Percentiles rank a stretch among this genome's conserved stretches.
These are phyloP conservation scores for Oxalis stricta DNA, from an alignment of 441 rosid genomes.

Conservation along the genomic window DNA sequence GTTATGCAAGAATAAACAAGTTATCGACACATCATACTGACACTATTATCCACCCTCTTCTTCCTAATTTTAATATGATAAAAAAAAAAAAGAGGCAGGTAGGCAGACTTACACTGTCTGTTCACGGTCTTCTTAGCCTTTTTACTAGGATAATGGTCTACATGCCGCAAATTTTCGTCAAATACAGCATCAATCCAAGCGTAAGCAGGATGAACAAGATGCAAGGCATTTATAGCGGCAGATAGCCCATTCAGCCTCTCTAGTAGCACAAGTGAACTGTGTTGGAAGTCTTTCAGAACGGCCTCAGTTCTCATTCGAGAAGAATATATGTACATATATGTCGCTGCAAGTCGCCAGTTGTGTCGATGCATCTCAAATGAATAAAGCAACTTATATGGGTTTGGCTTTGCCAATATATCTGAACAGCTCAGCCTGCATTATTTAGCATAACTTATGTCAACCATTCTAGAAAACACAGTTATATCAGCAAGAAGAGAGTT, in stretches of 20 bases:
- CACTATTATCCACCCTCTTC: too few species aligned
- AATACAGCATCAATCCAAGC: constrained; percentile 77
- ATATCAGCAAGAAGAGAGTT: constrained; percentile 8
- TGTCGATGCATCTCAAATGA: constrained; percentile 90
- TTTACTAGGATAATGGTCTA: constrained; percentile 51
- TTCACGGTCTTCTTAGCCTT: constrained; percentile 48
- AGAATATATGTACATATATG: constrained; percentile 69
- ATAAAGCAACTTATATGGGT: constrained; percentile 84
- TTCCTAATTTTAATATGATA: too few species aligned
- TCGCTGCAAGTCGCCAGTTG: constrained; percentile 91
- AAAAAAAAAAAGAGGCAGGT: too few species aligned
- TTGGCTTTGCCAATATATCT: constrained; percentile 61
- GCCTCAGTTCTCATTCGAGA: constrained; percentile 65
- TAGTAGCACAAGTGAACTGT: constrained; percentile 38
- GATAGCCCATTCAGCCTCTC: constrained; percentile 91
- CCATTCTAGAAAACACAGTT: constrained; percentile 8
- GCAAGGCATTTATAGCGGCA: constrained; percentile 81
- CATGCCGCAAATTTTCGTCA: constrained; percentile 26
- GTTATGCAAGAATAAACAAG: constrained; percentile 20
- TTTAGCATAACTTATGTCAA: constrained; percentile 12
- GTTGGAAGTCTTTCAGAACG: constrained; percentile 42
- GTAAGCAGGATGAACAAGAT: constrained; percentile 69
- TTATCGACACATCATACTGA: constrained; percentile 6
- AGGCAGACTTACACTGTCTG: constrained; percentile 51
- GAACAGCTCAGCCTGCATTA: constrained; percentile 75